Evolutionary conservation across 495 filamentous ascomycete genomes (phyloP).

Genomic region (Glarea lozoyensis): DNA sequence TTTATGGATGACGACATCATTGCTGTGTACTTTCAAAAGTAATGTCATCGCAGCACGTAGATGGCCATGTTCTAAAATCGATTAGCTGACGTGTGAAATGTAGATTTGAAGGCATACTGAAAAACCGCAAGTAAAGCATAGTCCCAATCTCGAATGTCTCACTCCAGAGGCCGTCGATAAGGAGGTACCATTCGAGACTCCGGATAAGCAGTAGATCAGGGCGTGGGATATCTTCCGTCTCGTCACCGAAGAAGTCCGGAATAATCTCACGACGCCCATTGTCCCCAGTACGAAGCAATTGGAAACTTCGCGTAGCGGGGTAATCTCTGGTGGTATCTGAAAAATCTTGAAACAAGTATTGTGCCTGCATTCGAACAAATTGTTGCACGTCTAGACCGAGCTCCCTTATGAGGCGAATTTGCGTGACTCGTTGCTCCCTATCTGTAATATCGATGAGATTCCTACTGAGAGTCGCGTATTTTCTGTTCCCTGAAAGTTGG

Average conservation of each 20-base stretch:
- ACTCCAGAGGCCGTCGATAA: slow-evolving; percentile 59
- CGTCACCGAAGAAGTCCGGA: slow-evolving; percentile 56
- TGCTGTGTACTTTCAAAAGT: slow-evolving; percentile 27
- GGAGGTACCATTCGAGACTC: slow-evolving; percentile 75
- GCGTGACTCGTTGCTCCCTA: slow-evolving; percentile 34
- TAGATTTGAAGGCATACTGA: slow-evolving; percentile 44
- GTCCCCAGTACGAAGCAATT: slow-evolving; percentile 32
- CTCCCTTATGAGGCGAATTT: slow-evolving; percentile 56
- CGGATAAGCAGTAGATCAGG: slow-evolving; percentile 67
- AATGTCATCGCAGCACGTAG: slow-evolving; percentile 60
- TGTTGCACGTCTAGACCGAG: slow-evolving; percentile 38
- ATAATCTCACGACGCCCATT: slow-evolving; percentile 32
- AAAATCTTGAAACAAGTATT: slow-evolving; percentile 41
- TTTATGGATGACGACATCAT: slow-evolving; percentile 23
- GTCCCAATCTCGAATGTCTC: slow-evolving; percentile 60
- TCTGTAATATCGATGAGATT: slow-evolving; percentile 46
- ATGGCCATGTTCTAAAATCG: slow-evolving; percentile 34
- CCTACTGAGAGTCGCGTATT: slow-evolving; percentile 42
- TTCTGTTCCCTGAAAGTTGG: slow-evolving; percentile 45
- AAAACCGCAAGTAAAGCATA: slow-evolving; percentile 61
- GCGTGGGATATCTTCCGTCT: slow-evolving; percentile 47
- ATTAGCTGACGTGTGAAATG: slow-evolving; percentile 2
- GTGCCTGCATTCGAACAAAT: slow-evolving; percentile 44
- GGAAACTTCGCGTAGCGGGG: slow-evolving; percentile 32
- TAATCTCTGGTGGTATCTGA: slow-evolving; percentile 22